phyloP scores from a whole-genome alignment of 2,329 filamentous ascomycete genomes.

The Pestalotiopsis sp. region DNA sequence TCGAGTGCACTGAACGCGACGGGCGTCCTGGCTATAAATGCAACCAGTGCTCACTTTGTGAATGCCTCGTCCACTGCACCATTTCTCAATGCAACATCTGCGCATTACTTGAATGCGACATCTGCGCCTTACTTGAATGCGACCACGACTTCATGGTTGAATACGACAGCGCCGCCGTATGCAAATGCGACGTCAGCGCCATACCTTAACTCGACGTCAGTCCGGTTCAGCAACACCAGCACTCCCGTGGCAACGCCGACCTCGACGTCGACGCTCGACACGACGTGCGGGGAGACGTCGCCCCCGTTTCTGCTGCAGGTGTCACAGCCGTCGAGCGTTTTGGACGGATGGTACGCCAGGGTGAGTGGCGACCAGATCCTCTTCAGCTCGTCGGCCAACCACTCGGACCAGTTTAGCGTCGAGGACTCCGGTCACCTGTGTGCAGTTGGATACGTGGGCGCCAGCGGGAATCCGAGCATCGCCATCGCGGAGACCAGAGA shows the following conservation, averaged over 20 bases:
- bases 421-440: constrained; percentile 29
- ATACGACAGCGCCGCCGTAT: constrained; percentile 13
- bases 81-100: constrained; percentile 3
- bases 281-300: constrained; percentile 26
- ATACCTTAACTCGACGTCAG: constrained; percentile 16
- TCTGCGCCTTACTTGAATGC: constrained; percentile 17
- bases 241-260: constrained; percentile 12
- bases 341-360: constrained; percentile 32
- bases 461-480: constrained; percentile 21
- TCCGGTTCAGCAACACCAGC: constrained; percentile 14
- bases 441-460: constrained; percentile 22
- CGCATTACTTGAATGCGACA: constrained; percentile 11
- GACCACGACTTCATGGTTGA: constrained; percentile 13
- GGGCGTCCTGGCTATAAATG: not conserved
- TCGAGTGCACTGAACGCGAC: not conserved
- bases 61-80: constrained; percentile 6
- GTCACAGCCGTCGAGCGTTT: constrained; percentile 28
- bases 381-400: constrained; percentile 23
- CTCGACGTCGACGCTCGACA: constrained; percentile 18
- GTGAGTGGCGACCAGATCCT: constrained; percentile 29
- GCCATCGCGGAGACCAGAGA: constrained; percentile 27
- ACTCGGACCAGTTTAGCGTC: constrained; percentile 28
- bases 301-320: constrained; percentile 28
- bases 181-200: constrained; percentile 15
- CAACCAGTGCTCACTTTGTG: constrained; percentile 5